These are phyloP conservation scores for Lactifluus echinatus DNA, from an alignment of 768 basidiomycete genomes.

Conservation along the genomic window DNA sequence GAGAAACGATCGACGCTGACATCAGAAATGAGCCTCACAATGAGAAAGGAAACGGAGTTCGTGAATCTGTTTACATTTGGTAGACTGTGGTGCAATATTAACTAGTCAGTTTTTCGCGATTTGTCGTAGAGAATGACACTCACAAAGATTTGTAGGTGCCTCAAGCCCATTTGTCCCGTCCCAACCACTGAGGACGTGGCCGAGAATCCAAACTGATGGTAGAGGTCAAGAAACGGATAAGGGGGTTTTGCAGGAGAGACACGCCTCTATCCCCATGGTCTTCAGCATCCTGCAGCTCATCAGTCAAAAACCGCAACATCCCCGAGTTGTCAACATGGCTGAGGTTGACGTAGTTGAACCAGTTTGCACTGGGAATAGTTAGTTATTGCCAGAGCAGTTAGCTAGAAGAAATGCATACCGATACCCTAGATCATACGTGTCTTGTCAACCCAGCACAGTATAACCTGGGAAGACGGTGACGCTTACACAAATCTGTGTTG, in stretches of 20 bases:
- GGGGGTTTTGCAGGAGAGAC: not conserved
- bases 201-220: conserved; percentile 40
- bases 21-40: not conserved
- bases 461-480: conserved; percentile 14
- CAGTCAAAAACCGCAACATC: conserved; percentile 69
- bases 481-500: conserved; percentile 68
- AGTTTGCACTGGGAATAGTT: conserved; percentile 42
- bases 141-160: conserved; percentile 65
- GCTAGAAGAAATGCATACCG: conserved; percentile 21
- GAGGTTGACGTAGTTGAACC: conserved; percentile 72
- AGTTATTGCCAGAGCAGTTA: not conserved
- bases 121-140: conserved; percentile 22
- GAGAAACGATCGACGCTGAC: conserved; percentile 66
- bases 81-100: conserved; percentile 30
- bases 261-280: conserved; percentile 64
- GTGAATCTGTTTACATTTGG: conserved; percentile 34
- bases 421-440: conserved; percentile 12
- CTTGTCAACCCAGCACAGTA: conserved; percentile 3
- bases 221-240: not conserved
- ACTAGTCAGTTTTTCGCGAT: not conserved
- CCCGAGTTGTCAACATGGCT: conserved; percentile 61
- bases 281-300: conserved; percentile 71
- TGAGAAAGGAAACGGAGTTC: not conserved
- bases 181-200: conserved; percentile 57
- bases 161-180: conserved; percentile 58